Conservation (phyloP, 805 yeast species). For the Starmera dryadoides region DNA sequence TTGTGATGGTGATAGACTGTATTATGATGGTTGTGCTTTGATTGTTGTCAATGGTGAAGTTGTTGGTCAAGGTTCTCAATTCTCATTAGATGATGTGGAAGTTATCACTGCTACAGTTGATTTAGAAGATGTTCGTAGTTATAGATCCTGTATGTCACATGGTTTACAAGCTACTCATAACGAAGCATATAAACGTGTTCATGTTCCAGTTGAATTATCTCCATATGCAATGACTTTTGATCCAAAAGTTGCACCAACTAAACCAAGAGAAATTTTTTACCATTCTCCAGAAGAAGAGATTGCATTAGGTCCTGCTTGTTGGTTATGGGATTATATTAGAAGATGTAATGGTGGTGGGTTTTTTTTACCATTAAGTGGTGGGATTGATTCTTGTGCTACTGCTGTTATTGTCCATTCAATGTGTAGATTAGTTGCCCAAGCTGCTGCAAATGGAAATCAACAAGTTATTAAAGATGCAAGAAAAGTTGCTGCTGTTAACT, state of each 20-base stretch:
- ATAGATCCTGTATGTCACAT: conserved; percentile 65
- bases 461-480: conserved; percentile 78
- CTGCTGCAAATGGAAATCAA: conserved; percentile 57
- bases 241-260: conserved; percentile 53
- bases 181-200: conserved; percentile 38
- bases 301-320: conserved; percentile 97
- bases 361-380: conserved; percentile 92
- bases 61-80: conserved; percentile 91
- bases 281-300: conserved; percentile 93
- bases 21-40: conserved; percentile 95
- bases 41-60: conserved; percentile 89
- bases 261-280: conserved; percentile 42
- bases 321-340: conserved; percentile 98
- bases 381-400: conserved; percentile 97
- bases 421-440: conserved; percentile 79
- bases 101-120: conserved; percentile 94
- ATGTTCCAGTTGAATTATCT: conserved; percentile 60
- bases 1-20: conserved; percentile 95
- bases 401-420: conserved; percentile 90
- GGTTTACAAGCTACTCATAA: conserved; percentile 23
- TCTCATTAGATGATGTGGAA: conserved; percentile 85
- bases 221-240: conserved; percentile 53
- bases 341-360: conserved; percentile 87
- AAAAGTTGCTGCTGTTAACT: conserved; percentile 51
- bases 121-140: conserved; percentile 81